phyloP scores from a whole-genome alignment of 192 early-diverging fungal species.

The Thamnidium elegans region DNA sequence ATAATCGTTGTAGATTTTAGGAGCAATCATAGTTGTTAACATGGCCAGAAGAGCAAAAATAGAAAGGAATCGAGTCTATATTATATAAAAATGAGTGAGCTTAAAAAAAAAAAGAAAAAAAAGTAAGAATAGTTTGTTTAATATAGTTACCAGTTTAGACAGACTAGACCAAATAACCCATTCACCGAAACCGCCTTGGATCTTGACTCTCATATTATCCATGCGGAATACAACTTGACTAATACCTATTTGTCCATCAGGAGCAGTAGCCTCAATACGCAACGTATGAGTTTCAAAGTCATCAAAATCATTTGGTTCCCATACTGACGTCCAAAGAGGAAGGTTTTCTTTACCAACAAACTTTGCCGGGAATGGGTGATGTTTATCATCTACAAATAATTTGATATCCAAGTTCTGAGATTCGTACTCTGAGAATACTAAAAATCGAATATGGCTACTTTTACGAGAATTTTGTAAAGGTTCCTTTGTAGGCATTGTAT shows the following conservation, averaged over 20 bases:
- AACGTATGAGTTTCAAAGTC: slow-evolving; percentile 65
- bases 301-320: slow-evolving; percentile 71
- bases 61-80: slow-evolving; percentile 33
- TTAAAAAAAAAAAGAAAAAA: neutral
- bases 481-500: slow-evolving; percentile 64
- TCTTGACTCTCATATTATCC: slow-evolving; percentile 52
- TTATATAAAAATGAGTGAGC: slow-evolving; percentile 28
- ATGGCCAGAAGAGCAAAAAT: slow-evolving; percentile 12
- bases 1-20: slow-evolving; percentile 25
- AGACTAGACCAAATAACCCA: slow-evolving; percentile 65
- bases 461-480: slow-evolving; percentile 57
- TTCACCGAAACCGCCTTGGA: slow-evolving; percentile 64
- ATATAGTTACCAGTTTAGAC: slow-evolving; percentile 46
- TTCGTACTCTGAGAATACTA: slow-evolving; percentile 62
- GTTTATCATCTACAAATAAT: slow-evolving; percentile 50
- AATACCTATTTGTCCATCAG: slow-evolving; percentile 47
- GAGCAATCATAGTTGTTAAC: slow-evolving; percentile 10
- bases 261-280: slow-evolving; percentile 60
- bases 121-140: no score
- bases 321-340: slow-evolving; percentile 72
- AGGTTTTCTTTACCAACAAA: slow-evolving; percentile 51
- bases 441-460: slow-evolving; percentile 70
- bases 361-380: slow-evolving; percentile 42
- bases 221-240: slow-evolving; percentile 62
- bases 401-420: slow-evolving; percentile 36